These are phyloP conservation scores for Rhizopus delemar DNA, from an alignment of 371 early-diverging fungal species.

Conservation along the genomic window DNA sequence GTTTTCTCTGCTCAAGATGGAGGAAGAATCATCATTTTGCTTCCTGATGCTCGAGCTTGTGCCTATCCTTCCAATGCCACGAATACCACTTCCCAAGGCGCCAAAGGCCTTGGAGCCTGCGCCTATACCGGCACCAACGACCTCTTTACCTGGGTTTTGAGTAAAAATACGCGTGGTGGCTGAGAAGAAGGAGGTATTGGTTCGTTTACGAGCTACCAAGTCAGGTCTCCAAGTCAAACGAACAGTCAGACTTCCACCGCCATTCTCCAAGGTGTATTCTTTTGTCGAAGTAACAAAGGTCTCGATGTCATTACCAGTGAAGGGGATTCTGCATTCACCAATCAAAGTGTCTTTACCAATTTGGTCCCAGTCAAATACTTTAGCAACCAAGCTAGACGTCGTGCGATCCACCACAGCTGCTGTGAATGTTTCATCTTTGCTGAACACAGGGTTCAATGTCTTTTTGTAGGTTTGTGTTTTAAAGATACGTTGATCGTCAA, in stretches of 20 bases:
- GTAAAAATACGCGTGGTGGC: slow-evolving; percentile 50
- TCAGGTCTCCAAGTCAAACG: slow-evolving; percentile 53
- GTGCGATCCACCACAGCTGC: slow-evolving; percentile 63
- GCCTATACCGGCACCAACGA: slow-evolving; percentile 42
- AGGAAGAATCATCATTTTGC: slow-evolving; percentile 10
- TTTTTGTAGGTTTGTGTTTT: slow-evolving; percentile 82
- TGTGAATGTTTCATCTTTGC: slow-evolving; percentile 68
- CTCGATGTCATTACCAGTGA: slow-evolving; percentile 35
- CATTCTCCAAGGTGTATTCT: slow-evolving; percentile 26
- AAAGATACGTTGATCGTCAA: slow-evolving; percentile 76
- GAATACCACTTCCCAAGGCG: slow-evolving; percentile 39
- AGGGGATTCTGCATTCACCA: slow-evolving; percentile 38
- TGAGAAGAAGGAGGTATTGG: slow-evolving; percentile 37
- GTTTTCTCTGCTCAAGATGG: not conserved
- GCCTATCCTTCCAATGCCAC: slow-evolving; percentile 37
- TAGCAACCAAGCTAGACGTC: slow-evolving; percentile 55
- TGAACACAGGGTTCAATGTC: slow-evolving; percentile 80
- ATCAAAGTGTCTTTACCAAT: slow-evolving; percentile 64
- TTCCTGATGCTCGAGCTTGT: slow-evolving; percentile 2
- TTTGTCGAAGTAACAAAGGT: slow-evolving; percentile 42
- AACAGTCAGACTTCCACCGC: slow-evolving; percentile 28
- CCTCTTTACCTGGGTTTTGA: slow-evolving; percentile 40
- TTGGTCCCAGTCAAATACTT: slow-evolving; percentile 85
- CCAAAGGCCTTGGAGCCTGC: slow-evolving; percentile 45
- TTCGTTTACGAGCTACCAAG: slow-evolving; percentile 45